Evolutionary conservation across 2,329 filamentous ascomycete species (phyloP), one percentile per base, ranked within the genome.

Genomic region (Aspergillus pseudoterreus): DNA sequence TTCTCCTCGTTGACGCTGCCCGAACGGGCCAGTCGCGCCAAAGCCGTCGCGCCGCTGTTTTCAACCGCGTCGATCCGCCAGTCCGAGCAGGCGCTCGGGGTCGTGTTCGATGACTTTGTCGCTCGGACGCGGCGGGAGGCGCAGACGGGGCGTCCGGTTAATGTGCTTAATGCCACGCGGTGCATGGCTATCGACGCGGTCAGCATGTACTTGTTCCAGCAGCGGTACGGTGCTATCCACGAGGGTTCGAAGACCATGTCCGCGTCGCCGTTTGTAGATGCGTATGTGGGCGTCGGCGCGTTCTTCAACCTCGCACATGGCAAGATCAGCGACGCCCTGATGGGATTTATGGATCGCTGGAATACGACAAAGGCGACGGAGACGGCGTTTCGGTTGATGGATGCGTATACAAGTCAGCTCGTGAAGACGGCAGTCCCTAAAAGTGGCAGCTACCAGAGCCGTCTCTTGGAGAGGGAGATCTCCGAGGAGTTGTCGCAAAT

Each of bases 181-280:
- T 73, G 72, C 27, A 62, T 83, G 53, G 78, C 81, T 5, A 66
- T 83, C 3, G 81, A 84, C 64, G 75, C 74, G 4, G 77, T 82
- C 0, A 77, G 75, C 3, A 73, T 72, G 4, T 81, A 83, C 66
- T 66, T 83, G 1, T 81, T 83, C 52, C 71, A 71, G 1, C 67
- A 74, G 47, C 71, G 72, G 10, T 84, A 82, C 60, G 74, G 78
- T 10, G 78, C 75, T 1, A 61, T 77, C 3, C 60, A 65, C 1
- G 77, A 78, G 58, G 63, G 61, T 15, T 60, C 67, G 6, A 55
- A 57, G 35, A 45, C 61, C 55, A 53, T 79, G 53, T 71, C 72
- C 50, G 70, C 77, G n/a, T 71, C 71, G 43, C 63, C 68, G 0
- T 82, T 82, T 58, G 79, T 83, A 11, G 76, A 82, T 60, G 71